Conservation (phyloP, 371 early-diverging fungal genomes). For the Batrachochytrium dendrobatidis region DNA sequence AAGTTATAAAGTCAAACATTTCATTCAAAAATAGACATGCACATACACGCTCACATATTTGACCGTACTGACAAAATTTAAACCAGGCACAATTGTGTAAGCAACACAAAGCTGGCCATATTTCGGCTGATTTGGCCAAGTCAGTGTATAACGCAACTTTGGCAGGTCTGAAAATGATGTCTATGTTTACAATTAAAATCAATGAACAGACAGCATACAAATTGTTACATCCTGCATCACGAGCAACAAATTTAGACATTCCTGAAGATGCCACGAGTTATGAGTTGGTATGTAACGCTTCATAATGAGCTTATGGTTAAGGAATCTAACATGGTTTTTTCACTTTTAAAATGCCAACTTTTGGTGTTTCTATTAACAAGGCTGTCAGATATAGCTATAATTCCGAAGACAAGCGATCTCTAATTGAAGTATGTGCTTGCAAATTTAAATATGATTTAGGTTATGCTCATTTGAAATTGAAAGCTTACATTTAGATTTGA, state of each 20-base stretch:
- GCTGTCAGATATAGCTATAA: conserved; percentile 39
- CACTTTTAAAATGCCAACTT: too few relatives aligned
- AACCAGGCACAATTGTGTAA: too few relatives aligned
- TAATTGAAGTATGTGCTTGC: conserved; percentile 30
- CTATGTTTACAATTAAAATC: conserved; percentile 17
- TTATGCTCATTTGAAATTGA: too few relatives aligned
- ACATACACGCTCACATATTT: too few relatives aligned
- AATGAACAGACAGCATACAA: conserved; percentile 46
- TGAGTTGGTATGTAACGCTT: conserved; percentile 32
- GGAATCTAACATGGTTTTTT: neutral
- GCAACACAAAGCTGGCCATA: neutral
- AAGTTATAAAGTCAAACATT: too few relatives aligned
- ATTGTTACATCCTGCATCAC: conserved; percentile 31
- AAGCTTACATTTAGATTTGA: too few relatives aligned
- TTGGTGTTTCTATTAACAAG: too few relatives aligned
- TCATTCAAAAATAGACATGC: too few relatives aligned
- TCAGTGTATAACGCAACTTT: conserved; percentile 20
- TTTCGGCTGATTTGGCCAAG: neutral
- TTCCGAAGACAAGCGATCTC: conserved; percentile 26
- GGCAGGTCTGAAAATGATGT: conserved; percentile 27
- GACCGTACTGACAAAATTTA: too few relatives aligned
- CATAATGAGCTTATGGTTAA: neutral
- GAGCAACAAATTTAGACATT: conserved; percentile 6
- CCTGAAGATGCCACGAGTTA: conserved; percentile 27
- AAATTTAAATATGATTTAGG: too few relatives aligned